Percentiles rank a stretch among this genome's conserved stretches.
These are phyloP conservation scores for Striga hermonthica DNA, from an alignment of 305 asterid species.

Conservation along the genomic window DNA sequence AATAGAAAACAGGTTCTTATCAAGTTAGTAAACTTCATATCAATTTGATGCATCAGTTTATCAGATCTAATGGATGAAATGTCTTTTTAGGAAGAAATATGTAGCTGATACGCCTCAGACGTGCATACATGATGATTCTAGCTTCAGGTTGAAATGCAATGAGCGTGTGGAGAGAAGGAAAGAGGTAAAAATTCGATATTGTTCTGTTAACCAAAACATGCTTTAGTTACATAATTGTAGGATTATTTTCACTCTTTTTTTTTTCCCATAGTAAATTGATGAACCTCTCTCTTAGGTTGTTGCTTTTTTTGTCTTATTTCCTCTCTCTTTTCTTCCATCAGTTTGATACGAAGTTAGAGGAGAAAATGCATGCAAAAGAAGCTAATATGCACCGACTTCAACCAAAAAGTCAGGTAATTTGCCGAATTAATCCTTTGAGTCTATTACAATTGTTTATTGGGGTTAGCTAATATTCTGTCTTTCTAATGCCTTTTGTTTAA, in stretches of 20 bases:
- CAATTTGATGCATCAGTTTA: constrained; percentile 2
- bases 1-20: constrained; percentile 52
- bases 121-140: constrained; percentile 37
- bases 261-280: background rate
- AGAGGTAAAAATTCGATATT: constrained; percentile 46
- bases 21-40: constrained; percentile 18
- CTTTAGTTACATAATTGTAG: constrained; percentile 10
- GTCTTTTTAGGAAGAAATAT: constrained; percentile 39
- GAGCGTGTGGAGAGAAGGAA: constrained; percentile 55
- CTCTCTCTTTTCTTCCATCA: constrained; percentile 24
- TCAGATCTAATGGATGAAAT: constrained; percentile 23
- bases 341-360: constrained; percentile 48
- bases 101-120: constrained; percentile 33
- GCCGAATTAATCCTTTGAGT: background rate
- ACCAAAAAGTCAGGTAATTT: constrained; percentile 48
- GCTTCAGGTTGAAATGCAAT: constrained; percentile 45
- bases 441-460: no score
- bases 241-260: background rate
- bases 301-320: background rate
- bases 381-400: constrained; percentile 43
- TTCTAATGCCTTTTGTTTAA: no score
- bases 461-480: no score
- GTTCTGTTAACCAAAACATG: background rate
- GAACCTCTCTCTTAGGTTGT: background rate
- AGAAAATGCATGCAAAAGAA: constrained; percentile 50